These are phyloP conservation scores for Pisolithus microcarpus DNA, from an alignment of 768 basidiomycete genomes.

Conservation along the genomic window DNA sequence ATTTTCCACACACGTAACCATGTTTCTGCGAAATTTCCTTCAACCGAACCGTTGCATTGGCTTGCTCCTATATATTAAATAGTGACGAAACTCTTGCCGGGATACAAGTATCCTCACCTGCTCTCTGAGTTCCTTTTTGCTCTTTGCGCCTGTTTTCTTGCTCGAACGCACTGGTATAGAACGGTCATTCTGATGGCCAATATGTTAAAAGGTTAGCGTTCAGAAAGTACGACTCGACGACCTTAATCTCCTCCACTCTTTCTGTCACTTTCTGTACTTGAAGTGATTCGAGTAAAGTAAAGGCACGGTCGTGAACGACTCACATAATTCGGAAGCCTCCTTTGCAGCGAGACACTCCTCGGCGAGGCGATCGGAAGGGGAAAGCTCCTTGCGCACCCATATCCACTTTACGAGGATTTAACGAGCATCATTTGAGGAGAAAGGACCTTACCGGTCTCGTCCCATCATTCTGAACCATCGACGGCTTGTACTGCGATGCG, in stretches of 20 bases:
- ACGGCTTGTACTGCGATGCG: constrained; percentile 55
- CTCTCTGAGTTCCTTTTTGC: constrained; percentile 72
- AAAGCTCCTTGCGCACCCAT: constrained; percentile 38
- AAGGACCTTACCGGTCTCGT: constrained; percentile 53
- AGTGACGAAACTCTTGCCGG: neutral
- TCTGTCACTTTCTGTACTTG: constrained; percentile 53
- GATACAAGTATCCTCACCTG: constrained; percentile 33
- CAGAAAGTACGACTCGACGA: constrained; percentile 9
- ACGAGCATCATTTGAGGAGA: neutral
- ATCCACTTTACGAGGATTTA: constrained; percentile 46
- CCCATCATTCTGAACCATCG: constrained; percentile 73
- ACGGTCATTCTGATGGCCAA: constrained; percentile 44
- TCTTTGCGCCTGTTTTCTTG: constrained; percentile 65
- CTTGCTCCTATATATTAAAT: constrained; percentile 41
- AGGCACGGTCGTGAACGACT: constrained; percentile 7
- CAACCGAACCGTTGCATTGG: constrained; percentile 49
- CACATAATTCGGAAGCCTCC: constrained; percentile 43
- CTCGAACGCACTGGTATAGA: constrained; percentile 60
- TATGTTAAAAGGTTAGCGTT: constrained; percentile 1
- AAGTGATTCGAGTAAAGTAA: neutral
- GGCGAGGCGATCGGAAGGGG: neutral
- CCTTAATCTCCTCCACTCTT: constrained; percentile 57
- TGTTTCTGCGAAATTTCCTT: constrained; percentile 52
- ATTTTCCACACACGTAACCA: constrained; percentile 58
- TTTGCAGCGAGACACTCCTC: constrained; percentile 27